Percentiles rank a stretch among this genome's conserved stretches.
These are phyloP conservation scores for Thalia dealbata DNA, from an alignment of 176 grass and related monocot genomes.

Conservation along the genomic window DNA sequence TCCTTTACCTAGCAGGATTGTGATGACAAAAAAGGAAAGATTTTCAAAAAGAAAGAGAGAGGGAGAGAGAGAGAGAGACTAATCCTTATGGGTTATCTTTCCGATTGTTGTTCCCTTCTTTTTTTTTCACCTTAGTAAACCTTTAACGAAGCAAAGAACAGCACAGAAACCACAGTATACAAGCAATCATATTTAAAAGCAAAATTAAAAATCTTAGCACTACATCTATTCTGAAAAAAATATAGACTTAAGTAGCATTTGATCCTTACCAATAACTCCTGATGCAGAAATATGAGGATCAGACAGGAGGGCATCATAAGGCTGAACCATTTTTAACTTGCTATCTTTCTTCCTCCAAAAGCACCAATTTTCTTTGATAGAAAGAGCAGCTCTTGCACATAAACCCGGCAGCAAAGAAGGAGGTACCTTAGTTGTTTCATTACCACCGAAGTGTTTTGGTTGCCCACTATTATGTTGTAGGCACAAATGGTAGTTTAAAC, in stretches of 20 bases:
- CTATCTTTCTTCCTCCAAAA: slow-evolving; percentile 80
- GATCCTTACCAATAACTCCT: slow-evolving; percentile 58
- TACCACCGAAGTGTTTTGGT: slow-evolving; percentile 52
- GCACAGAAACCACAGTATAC: background rate
- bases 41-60: too few species aligned
- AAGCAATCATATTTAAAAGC: background rate
- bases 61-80: too few species aligned
- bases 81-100: too few species aligned
- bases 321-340: slow-evolving; percentile 82
- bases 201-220: background rate
- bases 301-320: slow-evolving; percentile 81
- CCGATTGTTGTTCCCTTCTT: too few species aligned
- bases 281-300: slow-evolving; percentile 74
- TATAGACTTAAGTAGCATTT: background rate
- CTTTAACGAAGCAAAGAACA: too few species aligned
- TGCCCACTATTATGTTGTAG: slow-evolving; percentile 73
- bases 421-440: slow-evolving; percentile 43
- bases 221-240: background rate
- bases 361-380: slow-evolving; percentile 61
- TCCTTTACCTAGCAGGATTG: too few species aligned
- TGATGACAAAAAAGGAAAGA: too few species aligned
- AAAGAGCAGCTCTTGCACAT: slow-evolving; percentile 66
- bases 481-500: slow-evolving; percentile 78
- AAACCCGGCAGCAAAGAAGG: slow-evolving; percentile 55
- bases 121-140: too few species aligned